Conservation (phyloP, 495 filamentous ascomycete species). For the Podospora comata region DNA sequence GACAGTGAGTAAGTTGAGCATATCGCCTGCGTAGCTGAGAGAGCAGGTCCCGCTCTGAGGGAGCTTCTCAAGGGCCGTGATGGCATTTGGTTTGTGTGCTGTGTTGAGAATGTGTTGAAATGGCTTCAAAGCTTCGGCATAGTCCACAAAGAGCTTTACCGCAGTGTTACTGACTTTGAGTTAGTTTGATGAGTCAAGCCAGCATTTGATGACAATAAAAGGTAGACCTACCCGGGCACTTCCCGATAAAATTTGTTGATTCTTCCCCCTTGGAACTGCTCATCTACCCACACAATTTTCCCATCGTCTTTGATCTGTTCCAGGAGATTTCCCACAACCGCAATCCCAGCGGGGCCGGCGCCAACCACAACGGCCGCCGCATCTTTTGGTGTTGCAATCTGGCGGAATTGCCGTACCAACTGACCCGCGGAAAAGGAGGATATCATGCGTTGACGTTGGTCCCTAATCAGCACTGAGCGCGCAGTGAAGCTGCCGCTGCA, state of each 20-base stretch:
- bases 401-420: neutral
- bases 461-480: neutral
- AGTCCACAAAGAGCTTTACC: conserved; percentile 20
- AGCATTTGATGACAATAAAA: neutral
- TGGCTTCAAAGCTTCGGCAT: conserved; percentile 15
- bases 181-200: neutral
- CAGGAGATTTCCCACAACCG: conserved; percentile 28
- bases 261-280: conserved; percentile 19
- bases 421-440: neutral
- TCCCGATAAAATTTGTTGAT: conserved; percentile 20
- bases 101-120: conserved; percentile 18
- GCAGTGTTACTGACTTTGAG: conserved; percentile 21
- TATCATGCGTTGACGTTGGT: neutral
- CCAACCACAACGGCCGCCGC: conserved; percentile 26
- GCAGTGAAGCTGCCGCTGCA: neutral
- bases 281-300: conserved; percentile 29
- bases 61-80: conserved; percentile 14
- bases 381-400: neutral
- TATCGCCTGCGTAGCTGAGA: conserved; percentile 22
- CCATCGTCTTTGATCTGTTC: conserved; percentile 9
- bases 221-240: conserved; percentile 20
- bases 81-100: conserved; percentile 14
- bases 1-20: conserved; percentile 55
- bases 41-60: conserved; percentile 18
- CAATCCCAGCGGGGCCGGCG: conserved; percentile 28